These are phyloP conservation scores for Penicillium bialowiezense DNA, from an alignment of 495 filamentous ascomycete species.

Conservation along the genomic window DNA sequence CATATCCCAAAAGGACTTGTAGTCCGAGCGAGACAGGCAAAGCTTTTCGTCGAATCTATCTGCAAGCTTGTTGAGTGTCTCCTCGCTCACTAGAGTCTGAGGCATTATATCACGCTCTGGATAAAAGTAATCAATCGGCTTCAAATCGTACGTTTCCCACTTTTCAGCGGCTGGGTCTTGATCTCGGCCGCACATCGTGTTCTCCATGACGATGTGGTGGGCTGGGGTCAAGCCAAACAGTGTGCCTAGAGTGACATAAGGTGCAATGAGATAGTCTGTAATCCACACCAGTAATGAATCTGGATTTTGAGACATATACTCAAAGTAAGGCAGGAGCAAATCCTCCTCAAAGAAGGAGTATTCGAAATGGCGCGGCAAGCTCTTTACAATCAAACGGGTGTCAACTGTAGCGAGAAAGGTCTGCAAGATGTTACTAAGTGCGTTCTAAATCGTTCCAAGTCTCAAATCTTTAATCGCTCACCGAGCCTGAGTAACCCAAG, in stretches of 20 bases:
- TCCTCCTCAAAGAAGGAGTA: constrained; percentile 65
- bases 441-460: too few species aligned
- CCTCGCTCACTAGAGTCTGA: constrained; percentile 54
- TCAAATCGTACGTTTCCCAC: constrained; percentile 71
- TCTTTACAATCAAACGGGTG: constrained; percentile 62
- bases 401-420: constrained; percentile 67
- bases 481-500: constrained; percentile 59
- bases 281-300: constrained; percentile 63
- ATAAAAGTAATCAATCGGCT: constrained; percentile 69
- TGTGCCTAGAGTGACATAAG: constrained; percentile 51
- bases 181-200: constrained; percentile 57
- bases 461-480: constrained; percentile 14
- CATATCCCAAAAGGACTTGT: constrained; percentile 45
- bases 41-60: constrained; percentile 67
- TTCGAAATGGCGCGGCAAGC: constrained; percentile 63
- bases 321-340: constrained; percentile 56
- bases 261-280: constrained; percentile 59
- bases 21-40: constrained; percentile 45
- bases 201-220: constrained; percentile 73
- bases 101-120: constrained; percentile 66
- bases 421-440: constrained; percentile 16
- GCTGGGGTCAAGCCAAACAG: constrained; percentile 53
- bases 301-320: constrained; percentile 56
- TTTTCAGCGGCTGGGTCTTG: constrained; percentile 37
- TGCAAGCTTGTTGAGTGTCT: constrained; percentile 54